Evolutionary conservation across 345 rosid genomes (phyloP).

Genomic region (Gossypium arboreum): DNA sequence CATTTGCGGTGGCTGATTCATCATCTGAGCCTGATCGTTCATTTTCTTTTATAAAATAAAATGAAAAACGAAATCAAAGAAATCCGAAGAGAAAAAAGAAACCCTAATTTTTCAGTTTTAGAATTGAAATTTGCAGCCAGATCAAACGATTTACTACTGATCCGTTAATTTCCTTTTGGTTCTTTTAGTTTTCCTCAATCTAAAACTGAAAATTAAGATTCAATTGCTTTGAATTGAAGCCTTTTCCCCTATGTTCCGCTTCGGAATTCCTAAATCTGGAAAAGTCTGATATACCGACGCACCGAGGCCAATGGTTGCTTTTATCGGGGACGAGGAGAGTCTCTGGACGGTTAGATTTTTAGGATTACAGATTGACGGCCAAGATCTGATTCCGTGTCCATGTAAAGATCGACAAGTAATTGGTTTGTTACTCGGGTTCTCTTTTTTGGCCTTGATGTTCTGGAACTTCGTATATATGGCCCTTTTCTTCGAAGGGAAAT

Average conservation of each 20-base stretch:
- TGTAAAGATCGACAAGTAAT: neutral
- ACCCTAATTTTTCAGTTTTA: conserved; percentile 7
- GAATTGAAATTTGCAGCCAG: neutral
- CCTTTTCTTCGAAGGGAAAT: neutral
- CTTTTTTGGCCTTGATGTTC: neutral
- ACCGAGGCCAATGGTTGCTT: neutral
- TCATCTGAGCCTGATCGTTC: conserved; percentile 19
- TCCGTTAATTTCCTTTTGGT: conserved; percentile 2
- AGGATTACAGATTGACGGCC: neutral
- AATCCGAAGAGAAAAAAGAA: neutral
- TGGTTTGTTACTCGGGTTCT: neutral
- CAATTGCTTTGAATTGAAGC: neutral
- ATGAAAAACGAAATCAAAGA: neutral
- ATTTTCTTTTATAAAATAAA: neutral
- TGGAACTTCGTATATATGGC: neutral
- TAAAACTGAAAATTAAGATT: conserved; percentile 1
- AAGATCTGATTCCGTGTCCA: neutral
- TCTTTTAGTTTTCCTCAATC: neutral
- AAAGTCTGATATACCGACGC: neutral
- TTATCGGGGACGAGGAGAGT: neutral
- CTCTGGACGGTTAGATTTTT: neutral
- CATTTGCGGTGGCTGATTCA: conserved; percentile 27
- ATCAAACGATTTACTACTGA: neutral
- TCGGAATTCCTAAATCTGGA: neutral
- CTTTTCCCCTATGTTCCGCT: neutral